Conservation (phyloP, 169 alveolate genomes). For the Amoebophrya sp. region DNA sequence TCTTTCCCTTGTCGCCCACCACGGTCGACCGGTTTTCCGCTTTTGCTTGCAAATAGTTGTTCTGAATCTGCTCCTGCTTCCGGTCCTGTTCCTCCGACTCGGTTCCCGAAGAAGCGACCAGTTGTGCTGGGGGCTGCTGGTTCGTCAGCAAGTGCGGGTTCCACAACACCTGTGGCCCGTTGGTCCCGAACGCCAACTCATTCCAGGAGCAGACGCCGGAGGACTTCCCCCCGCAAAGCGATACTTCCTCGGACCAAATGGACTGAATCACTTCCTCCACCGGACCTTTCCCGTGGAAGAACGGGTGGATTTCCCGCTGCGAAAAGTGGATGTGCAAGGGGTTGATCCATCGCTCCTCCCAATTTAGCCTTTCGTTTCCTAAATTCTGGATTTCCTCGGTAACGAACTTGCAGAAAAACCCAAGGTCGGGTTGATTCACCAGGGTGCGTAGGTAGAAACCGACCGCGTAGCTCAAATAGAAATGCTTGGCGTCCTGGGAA, state of each 20-base stretch:
- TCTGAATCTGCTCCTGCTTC: too few relatives aligned
- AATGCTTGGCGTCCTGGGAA: too few relatives aligned
- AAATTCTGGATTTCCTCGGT: not conserved
- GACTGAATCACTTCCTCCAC: not conserved
- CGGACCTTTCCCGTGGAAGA: not conserved
- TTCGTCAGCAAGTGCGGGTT: too few relatives aligned
- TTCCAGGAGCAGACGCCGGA: not conserved
- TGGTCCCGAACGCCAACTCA: not conserved
- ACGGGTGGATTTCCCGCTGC: not conserved
- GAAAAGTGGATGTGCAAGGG: not conserved
- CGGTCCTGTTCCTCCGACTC: too few relatives aligned
- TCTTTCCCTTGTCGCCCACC: too few relatives aligned
- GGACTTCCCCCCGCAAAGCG: not conserved
- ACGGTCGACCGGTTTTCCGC: too few relatives aligned
- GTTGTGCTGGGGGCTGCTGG: not conserved
- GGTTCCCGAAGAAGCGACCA: not conserved
- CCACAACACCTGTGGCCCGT: too few relatives aligned
- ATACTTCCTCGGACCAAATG: not conserved
- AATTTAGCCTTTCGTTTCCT: not conserved
- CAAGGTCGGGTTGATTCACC: not conserved
- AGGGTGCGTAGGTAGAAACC: too few relatives aligned
- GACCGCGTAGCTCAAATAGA: too few relatives aligned
- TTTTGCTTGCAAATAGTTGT: too few relatives aligned
- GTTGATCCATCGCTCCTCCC: constrained; percentile 11
- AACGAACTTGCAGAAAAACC: not conserved